These are phyloP conservation scores for Clarireedia paspali DNA, from an alignment of 2,329 filamentous ascomycete genomes.

Conservation along the genomic window DNA sequence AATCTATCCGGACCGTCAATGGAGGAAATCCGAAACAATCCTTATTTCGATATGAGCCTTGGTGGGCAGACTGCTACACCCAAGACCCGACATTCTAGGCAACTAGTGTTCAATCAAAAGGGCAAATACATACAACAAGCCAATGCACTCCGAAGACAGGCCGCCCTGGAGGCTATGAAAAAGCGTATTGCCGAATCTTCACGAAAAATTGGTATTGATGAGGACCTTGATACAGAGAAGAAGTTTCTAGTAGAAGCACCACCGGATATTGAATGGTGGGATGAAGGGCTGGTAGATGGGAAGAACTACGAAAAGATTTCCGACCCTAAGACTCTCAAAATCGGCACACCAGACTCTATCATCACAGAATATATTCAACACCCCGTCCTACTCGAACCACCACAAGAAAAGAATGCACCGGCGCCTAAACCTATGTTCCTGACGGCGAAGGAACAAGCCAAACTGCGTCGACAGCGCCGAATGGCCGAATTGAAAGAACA, in stretches of 20 bases:
- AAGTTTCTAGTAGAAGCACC: slow-evolving; percentile 78
- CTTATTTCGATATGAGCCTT: slow-evolving; percentile 70
- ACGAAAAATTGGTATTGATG: slow-evolving; percentile 86
- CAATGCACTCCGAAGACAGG: slow-evolving; percentile 79
- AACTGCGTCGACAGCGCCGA: slow-evolving; percentile 79
- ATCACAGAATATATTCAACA: slow-evolving; percentile 90
- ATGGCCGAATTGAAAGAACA: slow-evolving; percentile 93
- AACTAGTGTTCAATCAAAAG: slow-evolving; percentile 86
- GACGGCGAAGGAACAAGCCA: slow-evolving; percentile 84
- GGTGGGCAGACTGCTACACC: slow-evolving; percentile 48
- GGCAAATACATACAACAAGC: slow-evolving; percentile 97
- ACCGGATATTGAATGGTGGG: slow-evolving; percentile 95
- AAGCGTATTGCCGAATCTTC: slow-evolving; percentile 82
- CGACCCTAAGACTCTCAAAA: slow-evolving; percentile 58
- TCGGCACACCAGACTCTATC: slow-evolving; percentile 73
- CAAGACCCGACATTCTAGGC: slow-evolving; percentile 63
- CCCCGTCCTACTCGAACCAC: slow-evolving; percentile 81
- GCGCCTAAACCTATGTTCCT: slow-evolving; percentile 85
- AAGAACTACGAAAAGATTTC: slow-evolving; percentile 67
- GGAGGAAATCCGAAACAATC: slow-evolving; percentile 60
- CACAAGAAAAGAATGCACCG: slow-evolving; percentile 77
- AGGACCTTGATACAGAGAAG: slow-evolving; percentile 82
- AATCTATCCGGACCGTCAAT: slow-evolving; percentile 50
- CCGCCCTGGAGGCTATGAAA: slow-evolving; percentile 88
- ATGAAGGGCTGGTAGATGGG: slow-evolving; percentile 76